A percentile compares a stretch with the other conserved stretches of the same genome.
Conservation (phyloP, 768 basidiomycete genomes). For the Dentipellis sp. region DNA sequence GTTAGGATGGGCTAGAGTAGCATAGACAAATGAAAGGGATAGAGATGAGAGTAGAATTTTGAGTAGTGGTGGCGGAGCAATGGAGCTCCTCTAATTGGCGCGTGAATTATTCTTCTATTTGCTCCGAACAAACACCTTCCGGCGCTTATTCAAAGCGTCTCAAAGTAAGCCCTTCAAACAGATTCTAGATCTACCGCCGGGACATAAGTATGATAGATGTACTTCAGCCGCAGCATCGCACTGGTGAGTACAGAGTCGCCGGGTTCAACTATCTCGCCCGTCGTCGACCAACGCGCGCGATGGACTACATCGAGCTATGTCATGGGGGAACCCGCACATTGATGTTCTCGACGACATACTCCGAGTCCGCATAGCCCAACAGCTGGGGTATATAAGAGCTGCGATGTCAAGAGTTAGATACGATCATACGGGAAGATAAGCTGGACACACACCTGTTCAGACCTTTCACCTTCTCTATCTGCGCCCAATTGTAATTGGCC, state of each 20-base stretch:
- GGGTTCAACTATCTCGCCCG: too few relatives aligned
- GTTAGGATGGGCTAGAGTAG: constrained; percentile 1
- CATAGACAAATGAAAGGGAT: neutral
- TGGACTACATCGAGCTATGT: neutral
- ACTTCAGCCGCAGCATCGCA: neutral
- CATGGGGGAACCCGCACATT: constrained; percentile 59
- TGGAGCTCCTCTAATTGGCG: neutral
- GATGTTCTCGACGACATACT: constrained; percentile 95
- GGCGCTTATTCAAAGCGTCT: neutral
- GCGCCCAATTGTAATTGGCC: constrained; percentile 92
- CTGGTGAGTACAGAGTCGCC: too few relatives aligned
- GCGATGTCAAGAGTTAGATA: constrained; percentile 12
- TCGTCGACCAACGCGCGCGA: too few relatives aligned
- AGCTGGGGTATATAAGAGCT: constrained; percentile 76
- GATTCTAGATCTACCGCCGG: too few relatives aligned
- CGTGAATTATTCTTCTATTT: constrained; percentile 9
- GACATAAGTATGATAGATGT: too few relatives aligned
- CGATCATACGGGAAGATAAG: neutral
- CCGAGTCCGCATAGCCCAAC: constrained; percentile 91
- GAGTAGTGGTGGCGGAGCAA: neutral
- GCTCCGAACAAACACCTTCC: constrained; percentile 10
- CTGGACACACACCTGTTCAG: constrained; percentile 61
- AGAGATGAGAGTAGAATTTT: neutral
- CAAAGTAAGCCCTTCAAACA: too few relatives aligned
- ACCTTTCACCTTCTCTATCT: constrained; percentile 83